A percentile compares a stretch with the other conserved stretches of the same genome.
phyloP scores from a whole-genome alignment of 257 asterid genomes.

The Schizonepeta tenuifolia region DNA sequence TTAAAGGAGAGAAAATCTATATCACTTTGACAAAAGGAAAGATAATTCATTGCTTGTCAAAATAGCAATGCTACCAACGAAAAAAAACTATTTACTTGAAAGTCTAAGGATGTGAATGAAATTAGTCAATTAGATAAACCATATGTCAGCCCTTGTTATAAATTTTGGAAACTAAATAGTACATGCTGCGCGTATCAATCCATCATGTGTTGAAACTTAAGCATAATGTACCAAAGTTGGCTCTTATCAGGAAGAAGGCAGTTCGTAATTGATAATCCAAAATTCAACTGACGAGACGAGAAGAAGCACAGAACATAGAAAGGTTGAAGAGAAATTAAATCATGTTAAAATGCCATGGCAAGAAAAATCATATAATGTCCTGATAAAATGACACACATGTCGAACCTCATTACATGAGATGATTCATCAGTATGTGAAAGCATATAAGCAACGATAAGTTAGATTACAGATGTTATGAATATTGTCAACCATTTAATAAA shows the following conservation, averaged over 20 bases:
- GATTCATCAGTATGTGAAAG: slow-evolving; percentile 14
- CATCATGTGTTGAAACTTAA: neutral
- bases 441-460: neutral
- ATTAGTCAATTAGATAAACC: neutral
- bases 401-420: slow-evolving; percentile 3
- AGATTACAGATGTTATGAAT: neutral
- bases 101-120: neutral
- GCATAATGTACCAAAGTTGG: neutral
- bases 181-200: neutral
- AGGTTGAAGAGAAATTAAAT: slow-evolving; percentile 2
- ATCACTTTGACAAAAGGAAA: neutral
- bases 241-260: neutral
- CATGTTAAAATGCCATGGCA: neutral
- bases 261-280: neutral
- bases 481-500: slow-evolving; percentile 20
- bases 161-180: neutral
- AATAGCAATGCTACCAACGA: neutral
- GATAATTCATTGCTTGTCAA: neutral
- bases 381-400: neutral
- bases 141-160: neutral
- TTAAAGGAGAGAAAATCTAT: neutral
- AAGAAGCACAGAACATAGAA: slow-evolving; percentile 10
- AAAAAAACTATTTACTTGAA: neutral
- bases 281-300: neutral
- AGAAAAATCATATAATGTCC: neutral